These are phyloP conservation scores for Thalassiosira exigua DNA, from an alignment of 352 stramenopile genomes.

Conservation along the genomic window DNA sequence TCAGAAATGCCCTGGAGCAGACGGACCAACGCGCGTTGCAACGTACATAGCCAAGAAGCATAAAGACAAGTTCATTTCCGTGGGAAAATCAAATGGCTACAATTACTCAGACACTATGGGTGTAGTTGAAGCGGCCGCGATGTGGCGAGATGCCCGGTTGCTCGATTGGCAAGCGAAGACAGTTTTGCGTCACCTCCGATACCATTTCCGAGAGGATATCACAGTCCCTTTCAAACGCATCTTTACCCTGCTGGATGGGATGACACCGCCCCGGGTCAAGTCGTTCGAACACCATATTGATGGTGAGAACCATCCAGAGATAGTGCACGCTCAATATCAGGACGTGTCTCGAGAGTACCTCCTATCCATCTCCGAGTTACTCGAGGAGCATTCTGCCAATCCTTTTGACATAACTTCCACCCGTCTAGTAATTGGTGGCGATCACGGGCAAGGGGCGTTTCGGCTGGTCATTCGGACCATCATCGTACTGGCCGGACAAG, in stretches of 20 bases:
- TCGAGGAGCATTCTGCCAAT: not conserved
- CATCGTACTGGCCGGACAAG: not conserved
- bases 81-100: not conserved
- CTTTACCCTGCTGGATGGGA: not conserved
- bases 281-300: slow-evolving; percentile 17
- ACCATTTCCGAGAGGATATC: not conserved
- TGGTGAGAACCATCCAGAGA: slow-evolving; percentile 20
- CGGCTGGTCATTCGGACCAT: slow-evolving; percentile 4
- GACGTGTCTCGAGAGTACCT: slow-evolving; percentile 5
- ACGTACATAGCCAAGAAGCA: slow-evolving; percentile 9
- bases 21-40: not conserved
- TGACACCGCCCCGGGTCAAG: slow-evolving; percentile 10
- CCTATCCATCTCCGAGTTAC: not conserved
- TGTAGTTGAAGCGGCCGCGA: slow-evolving; percentile 22
- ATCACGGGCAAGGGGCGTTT: slow-evolving; percentile 21
- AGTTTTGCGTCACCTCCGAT: slow-evolving; percentile 4
- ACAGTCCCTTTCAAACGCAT: slow-evolving; percentile 15
- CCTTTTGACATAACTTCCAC: not conserved
- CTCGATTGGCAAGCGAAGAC: slow-evolving; percentile 6
- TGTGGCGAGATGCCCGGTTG: slow-evolving; percentile 14
- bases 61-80: not conserved
- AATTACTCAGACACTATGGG: slow-evolving; percentile 5
- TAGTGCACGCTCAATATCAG: slow-evolving; percentile 25
- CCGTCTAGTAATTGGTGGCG: slow-evolving; percentile 7
- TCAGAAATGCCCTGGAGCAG: not conserved